Percentiles rank a stretch among this genome's conserved stretches.
Conservation (phyloP, 495 filamentous ascomycete species). For the Annulohypoxylon moriforme region DNA sequence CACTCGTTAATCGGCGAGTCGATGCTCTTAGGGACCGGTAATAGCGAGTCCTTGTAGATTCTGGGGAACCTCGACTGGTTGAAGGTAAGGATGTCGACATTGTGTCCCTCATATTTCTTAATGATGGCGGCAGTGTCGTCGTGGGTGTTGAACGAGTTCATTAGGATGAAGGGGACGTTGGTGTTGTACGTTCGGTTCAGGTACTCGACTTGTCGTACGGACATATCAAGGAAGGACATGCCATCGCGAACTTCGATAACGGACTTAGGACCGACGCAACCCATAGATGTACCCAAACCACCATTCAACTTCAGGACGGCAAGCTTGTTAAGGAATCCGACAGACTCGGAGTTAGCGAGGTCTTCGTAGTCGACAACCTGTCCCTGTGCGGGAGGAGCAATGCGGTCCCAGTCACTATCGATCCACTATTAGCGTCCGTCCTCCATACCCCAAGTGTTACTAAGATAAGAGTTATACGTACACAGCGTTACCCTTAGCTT, state of each 20-base stretch:
- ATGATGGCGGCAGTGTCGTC: slow-evolving; percentile 98
- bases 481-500: slow-evolving; percentile 94
- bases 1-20: slow-evolving; percentile 93
- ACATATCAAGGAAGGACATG: slow-evolving; percentile 99
- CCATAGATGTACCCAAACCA: slow-evolving; percentile 99
- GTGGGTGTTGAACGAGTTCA: slow-evolving; percentile 99
- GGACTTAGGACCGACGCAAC: slow-evolving; percentile 98
- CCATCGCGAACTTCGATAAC: slow-evolving; percentile 99
- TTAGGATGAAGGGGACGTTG: slow-evolving; percentile 98
- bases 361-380: slow-evolving; percentile 95
- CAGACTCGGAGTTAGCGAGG: slow-evolving; percentile 85
- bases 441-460: not conserved
- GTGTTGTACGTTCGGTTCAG: slow-evolving; percentile 97
- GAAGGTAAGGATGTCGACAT: slow-evolving; percentile 99
- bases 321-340: slow-evolving; percentile 95
- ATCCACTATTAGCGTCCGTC: slow-evolving; percentile 40
- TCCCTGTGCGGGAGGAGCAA: slow-evolving; percentile 86
- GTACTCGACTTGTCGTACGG: slow-evolving; percentile 98
- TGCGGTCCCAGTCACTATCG: slow-evolving; percentile 88
- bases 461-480: slow-evolving; percentile 51
- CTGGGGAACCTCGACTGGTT: slow-evolving; percentile 99
- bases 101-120: slow-evolving; percentile 99
- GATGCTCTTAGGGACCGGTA: slow-evolving; percentile 91
- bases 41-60: slow-evolving; percentile 96
- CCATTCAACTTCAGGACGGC: slow-evolving; percentile 99